phyloP scores from a whole-genome alignment of 2,329 filamentous ascomycete genomes.

The Plenodomus biglobosus region DNA sequence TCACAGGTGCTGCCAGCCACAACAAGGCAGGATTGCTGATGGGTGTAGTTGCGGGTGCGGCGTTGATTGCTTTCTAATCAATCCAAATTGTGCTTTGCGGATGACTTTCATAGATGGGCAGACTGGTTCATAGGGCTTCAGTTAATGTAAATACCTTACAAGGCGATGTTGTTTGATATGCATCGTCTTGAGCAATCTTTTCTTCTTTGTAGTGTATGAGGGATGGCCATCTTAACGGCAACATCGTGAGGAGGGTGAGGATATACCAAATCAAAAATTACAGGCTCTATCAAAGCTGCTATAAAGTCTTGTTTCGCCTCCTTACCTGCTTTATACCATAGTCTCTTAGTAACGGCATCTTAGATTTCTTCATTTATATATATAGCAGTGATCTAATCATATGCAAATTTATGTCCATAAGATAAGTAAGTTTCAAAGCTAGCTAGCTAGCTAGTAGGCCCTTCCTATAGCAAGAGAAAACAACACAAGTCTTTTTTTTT shows the following conservation, averaged over 20 bases:
- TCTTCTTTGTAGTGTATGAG: not conserved
- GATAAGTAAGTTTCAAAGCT: no score
- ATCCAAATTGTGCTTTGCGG: not conserved
- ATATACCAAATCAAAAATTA: not conserved
- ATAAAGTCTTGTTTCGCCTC: no score
- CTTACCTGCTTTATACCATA: no score
- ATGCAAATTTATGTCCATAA: no score
- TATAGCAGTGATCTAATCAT: no score
- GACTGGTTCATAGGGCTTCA: not conserved
- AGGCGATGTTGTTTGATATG: not conserved
- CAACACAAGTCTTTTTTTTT: no score
- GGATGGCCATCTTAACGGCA: not conserved
- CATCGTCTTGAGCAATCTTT: not conserved
- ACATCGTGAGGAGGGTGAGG: no score
- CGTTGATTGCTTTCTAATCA: constrained; percentile 30
- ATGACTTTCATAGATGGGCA: not conserved
- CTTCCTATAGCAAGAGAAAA: no score
- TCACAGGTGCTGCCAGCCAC: constrained; percentile 32
- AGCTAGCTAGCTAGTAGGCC: no score
- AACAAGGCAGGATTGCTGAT: constrained; percentile 27
- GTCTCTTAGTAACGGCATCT: no score
- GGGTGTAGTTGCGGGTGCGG: constrained; percentile 24
- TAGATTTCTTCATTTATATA: no score
- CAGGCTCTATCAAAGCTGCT: no score
- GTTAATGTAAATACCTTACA: not conserved